phyloP scores from a whole-genome alignment of 768 basidiomycete genomes.

The Hypsizygus marmoreus region DNA sequence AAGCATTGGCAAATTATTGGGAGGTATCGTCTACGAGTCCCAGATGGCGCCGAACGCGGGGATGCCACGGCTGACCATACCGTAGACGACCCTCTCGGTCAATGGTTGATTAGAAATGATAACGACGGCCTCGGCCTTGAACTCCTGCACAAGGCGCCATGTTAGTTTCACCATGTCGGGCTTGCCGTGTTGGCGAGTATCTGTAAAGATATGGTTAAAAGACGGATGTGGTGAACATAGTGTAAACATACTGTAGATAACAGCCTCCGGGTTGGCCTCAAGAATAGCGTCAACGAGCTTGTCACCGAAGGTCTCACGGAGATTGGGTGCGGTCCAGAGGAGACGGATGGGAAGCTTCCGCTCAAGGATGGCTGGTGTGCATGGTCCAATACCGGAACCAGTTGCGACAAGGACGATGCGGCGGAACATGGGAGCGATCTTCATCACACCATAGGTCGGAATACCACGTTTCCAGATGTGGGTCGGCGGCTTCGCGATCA shows the following conservation, averaged over 20 bases:
- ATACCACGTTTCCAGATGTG: constrained; percentile 61
- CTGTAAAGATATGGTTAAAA: constrained; percentile 19
- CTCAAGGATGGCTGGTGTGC: constrained; percentile 55
- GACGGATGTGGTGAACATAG: constrained; percentile 14
- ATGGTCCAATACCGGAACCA: constrained; percentile 62
- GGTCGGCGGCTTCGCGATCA: constrained; percentile 54
- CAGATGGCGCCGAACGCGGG: constrained; percentile 66
- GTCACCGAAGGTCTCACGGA: constrained; percentile 63
- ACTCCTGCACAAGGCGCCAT: constrained; percentile 46
- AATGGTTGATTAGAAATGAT: constrained; percentile 62
- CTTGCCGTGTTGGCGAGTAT: constrained; percentile 47
- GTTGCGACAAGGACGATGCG: constrained; percentile 61
- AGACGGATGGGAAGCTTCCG: constrained; percentile 52
- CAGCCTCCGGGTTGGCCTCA: constrained; percentile 46
- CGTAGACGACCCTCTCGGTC: constrained; percentile 61
- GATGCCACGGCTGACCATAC: constrained; percentile 59
- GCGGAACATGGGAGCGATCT: constrained; percentile 56
- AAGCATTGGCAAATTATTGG: too few relatives aligned
- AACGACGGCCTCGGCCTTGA: constrained; percentile 55
- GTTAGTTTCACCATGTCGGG: constrained; percentile 54
- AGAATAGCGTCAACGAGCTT: constrained; percentile 58
- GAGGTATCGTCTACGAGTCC: constrained; percentile 34
- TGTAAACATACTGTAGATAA: constrained; percentile 49
- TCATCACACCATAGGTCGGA: constrained; percentile 57
- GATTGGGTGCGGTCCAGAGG: constrained; percentile 65